Evolutionary conservation across 2,329 filamentous ascomycete species (phyloP).

Genomic region (Blastomyces silverae): DNA sequence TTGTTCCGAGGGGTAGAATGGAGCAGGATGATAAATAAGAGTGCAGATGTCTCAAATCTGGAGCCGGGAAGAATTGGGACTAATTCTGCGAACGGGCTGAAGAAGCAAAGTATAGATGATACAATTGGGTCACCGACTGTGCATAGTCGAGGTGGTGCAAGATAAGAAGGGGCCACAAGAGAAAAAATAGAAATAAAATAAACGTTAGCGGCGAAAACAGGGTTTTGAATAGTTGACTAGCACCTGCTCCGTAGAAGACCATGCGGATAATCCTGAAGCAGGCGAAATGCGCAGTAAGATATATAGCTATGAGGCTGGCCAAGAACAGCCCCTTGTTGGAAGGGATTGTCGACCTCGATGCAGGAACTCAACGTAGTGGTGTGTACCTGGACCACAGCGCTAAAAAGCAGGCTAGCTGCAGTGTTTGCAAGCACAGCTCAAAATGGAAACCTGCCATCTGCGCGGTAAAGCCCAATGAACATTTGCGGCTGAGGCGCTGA

Average conservation of each 20-base stretch:
- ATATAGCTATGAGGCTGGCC: slow-evolving; percentile 10
- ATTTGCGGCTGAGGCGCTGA: slow-evolving; percentile 13
- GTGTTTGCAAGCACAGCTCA: neutral
- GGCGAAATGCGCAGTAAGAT: slow-evolving; percentile 9
- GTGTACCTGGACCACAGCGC: slow-evolving; percentile 10
- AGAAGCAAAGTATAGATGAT: slow-evolving; percentile 1
- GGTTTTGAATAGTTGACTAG: slow-evolving; percentile 5
- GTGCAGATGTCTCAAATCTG: slow-evolving; percentile 11
- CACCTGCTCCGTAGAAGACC: neutral
- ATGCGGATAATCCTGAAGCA: slow-evolving; percentile 2
- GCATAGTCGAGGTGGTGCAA: neutral
- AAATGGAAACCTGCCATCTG: slow-evolving; percentile 7
- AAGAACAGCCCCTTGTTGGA: neutral
- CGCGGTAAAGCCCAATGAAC: slow-evolving; percentile 4
- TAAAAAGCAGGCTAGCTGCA: slow-evolving; percentile 1
- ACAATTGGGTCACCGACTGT: neutral
- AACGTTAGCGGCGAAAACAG: slow-evolving; percentile 8
- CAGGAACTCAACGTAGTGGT: slow-evolving; percentile 6
- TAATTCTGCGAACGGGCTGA: slow-evolving; percentile 10
- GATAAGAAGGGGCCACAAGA: neutral
- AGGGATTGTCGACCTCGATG: slow-evolving; percentile 5
- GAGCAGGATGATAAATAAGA: slow-evolving; percentile 4
- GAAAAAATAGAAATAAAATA: slow-evolving; percentile 14
- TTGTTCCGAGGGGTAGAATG: neutral
- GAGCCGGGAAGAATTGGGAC: neutral